Conservation (phyloP, 2,329 filamentous ascomycete genomes). For the Colletotrichum cuscutae region DNA sequence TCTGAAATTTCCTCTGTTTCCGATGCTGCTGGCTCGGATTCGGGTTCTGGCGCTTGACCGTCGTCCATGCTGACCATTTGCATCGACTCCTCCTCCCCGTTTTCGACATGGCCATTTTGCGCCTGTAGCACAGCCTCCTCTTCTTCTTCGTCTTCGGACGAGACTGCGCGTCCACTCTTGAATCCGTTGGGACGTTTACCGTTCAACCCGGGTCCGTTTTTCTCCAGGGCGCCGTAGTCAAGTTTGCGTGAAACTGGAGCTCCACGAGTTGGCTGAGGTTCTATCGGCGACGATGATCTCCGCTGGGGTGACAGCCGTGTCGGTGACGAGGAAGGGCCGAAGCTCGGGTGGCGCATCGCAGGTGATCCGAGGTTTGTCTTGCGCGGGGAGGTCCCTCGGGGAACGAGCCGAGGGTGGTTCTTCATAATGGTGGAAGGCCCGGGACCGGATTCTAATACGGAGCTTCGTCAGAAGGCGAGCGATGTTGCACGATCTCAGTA, state of each 20-base stretch:
- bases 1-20: constrained; percentile 39
- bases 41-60: constrained; percentile 40
- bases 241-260: constrained; percentile 63
- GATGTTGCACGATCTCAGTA: neutral
- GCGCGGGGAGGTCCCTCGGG: constrained; percentile 61
- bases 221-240: constrained; percentile 55
- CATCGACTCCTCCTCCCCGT: constrained; percentile 52
- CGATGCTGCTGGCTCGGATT: constrained; percentile 43
- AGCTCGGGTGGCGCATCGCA: constrained; percentile 68
- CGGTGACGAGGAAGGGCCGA: constrained; percentile 64
- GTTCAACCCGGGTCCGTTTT: constrained; percentile 36
- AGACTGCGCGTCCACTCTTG: constrained; percentile 39
- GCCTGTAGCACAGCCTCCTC: constrained; percentile 39
- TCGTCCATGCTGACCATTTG: constrained; percentile 48
- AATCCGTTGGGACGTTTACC: constrained; percentile 37
- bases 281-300: constrained; percentile 32
- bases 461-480: constrained; percentile 37
- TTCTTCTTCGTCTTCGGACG: constrained; percentile 43
- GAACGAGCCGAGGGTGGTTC: constrained; percentile 46
- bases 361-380: constrained; percentile 72
- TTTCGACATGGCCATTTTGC: constrained; percentile 39
- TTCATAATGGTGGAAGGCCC: constrained; percentile 64
- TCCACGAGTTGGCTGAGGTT: constrained; percentile 42
- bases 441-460: constrained; percentile 58
- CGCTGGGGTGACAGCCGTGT: constrained; percentile 49